Conservation (phyloP, 2,329 filamentous ascomycete species). For the Paecilomyces formosus region DNA sequence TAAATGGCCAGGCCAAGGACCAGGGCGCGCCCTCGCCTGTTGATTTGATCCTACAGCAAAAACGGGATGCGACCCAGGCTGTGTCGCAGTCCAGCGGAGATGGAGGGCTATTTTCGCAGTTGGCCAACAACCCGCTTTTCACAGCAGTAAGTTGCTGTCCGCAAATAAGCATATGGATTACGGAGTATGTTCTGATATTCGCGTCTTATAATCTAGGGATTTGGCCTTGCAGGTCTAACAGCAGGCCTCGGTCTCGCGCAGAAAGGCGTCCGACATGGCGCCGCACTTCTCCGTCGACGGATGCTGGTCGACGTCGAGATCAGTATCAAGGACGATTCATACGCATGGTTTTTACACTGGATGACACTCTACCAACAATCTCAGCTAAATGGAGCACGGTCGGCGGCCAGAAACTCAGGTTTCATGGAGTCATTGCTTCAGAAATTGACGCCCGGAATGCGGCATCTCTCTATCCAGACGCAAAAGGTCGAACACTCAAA, state of each 20-base stretch:
- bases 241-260: slow-evolving; percentile 75
- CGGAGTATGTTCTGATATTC: neutral
- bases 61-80: slow-evolving; percentile 20
- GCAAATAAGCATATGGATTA: neutral
- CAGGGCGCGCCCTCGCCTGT: slow-evolving; percentile 21
- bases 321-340: slow-evolving; percentile 85
- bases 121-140: slow-evolving; percentile 43
- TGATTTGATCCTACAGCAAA: slow-evolving; percentile 30
- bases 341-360: slow-evolving; percentile 92
- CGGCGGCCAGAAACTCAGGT: slow-evolving; percentile 32
- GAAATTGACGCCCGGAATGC: slow-evolving; percentile 52
- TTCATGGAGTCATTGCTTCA: slow-evolving; percentile 48
- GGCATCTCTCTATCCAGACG: slow-evolving; percentile 59
- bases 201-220: slow-evolving; percentile 46
- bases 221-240: slow-evolving; percentile 84
- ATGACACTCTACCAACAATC: slow-evolving; percentile 71
- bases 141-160: slow-evolving; percentile 34
- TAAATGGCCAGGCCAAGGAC: slow-evolving; percentile 22
- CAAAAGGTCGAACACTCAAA: slow-evolving; percentile 55
- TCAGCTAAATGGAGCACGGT: slow-evolving; percentile 49
- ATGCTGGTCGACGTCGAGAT: slow-evolving; percentile 95
- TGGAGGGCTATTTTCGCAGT: slow-evolving; percentile 36
- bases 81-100: slow-evolving; percentile 24
- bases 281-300: slow-evolving; percentile 69
- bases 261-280: slow-evolving; percentile 63